A percentile compares a stretch with the other conserved stretches of the same genome.
phyloP scores from a whole-genome alignment of 2,329 filamentous ascomycete species.

The Fusarium compactum region DNA sequence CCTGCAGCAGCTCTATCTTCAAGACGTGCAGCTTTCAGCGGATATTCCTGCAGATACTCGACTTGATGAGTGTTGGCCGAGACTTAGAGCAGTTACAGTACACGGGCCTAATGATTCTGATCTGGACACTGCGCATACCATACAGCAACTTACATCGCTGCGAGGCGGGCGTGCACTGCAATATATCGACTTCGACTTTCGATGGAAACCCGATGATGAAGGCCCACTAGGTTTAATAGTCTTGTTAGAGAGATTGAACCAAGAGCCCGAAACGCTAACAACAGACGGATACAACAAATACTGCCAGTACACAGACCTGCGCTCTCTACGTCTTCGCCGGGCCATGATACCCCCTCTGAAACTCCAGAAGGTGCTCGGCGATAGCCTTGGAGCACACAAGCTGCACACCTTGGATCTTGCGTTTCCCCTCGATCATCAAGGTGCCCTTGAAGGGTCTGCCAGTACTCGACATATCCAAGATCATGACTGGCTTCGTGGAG shows the following conservation, averaged over 20 bases:
- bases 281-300: constrained; percentile 17
- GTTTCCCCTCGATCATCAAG: constrained; percentile 49
- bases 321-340: constrained; percentile 47
- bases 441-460: constrained; percentile 42
- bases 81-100: constrained; percentile 49
- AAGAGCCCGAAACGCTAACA: constrained; percentile 23
- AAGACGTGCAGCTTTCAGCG: constrained; percentile 42
- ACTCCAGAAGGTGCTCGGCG: constrained; percentile 43
- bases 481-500: constrained; percentile 54
- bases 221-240: constrained; percentile 39
- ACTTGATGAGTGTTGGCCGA: constrained; percentile 46
- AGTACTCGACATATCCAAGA: constrained; percentile 48
- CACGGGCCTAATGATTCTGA: constrained; percentile 39
- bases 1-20: constrained; percentile 51
- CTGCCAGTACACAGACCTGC: constrained; percentile 46
- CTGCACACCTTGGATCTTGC: constrained; percentile 54
- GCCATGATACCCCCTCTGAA: constrained; percentile 43
- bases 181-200: constrained; percentile 50
- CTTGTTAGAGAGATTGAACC: constrained; percentile 31
- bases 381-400: constrained; percentile 45
- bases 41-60: constrained; percentile 11
- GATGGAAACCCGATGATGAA: constrained; percentile 42
- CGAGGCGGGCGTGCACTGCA: constrained; percentile 44
- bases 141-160: constrained; percentile 48
- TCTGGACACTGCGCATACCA: constrained; percentile 38